Evolutionary conservation across 2,329 filamentous ascomycete genomes (phyloP).

Genomic region (Ophiostoma sp.): DNA sequence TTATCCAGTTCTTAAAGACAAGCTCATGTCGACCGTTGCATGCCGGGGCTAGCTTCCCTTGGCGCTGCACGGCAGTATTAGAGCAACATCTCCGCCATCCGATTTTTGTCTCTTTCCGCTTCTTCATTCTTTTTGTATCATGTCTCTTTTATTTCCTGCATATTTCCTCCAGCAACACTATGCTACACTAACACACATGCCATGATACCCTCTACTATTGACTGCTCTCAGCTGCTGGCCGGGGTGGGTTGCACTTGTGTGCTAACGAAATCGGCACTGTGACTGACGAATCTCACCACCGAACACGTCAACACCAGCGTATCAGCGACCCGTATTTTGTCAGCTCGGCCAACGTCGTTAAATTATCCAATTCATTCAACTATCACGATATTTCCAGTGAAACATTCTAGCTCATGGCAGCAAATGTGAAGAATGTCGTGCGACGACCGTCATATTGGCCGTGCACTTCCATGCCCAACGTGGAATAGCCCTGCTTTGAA

Average conservation of each 20-base stretch:
- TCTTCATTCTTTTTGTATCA: neutral
- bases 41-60: neutral
- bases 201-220: neutral
- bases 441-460: neutral
- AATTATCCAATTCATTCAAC: neutral
- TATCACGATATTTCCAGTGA: no score
- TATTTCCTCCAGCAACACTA: neutral
- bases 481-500: neutral
- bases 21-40: neutral
- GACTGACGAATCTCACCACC: neutral
- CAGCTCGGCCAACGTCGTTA: neutral
- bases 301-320: neutral
- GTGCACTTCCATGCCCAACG: neutral
- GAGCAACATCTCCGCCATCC: neutral
- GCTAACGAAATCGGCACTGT: neutral
- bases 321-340: neutral
- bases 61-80: neutral
- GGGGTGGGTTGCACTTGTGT: neutral
- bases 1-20: neutral
- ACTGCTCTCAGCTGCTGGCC: neutral
- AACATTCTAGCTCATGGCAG: neutral
- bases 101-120: neutral
- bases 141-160: neutral
- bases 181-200: neutral
- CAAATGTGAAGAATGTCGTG: neutral